Conservation (phyloP, 1,284 basidiomycete species). For the Termitomyces sp. region DNA sequence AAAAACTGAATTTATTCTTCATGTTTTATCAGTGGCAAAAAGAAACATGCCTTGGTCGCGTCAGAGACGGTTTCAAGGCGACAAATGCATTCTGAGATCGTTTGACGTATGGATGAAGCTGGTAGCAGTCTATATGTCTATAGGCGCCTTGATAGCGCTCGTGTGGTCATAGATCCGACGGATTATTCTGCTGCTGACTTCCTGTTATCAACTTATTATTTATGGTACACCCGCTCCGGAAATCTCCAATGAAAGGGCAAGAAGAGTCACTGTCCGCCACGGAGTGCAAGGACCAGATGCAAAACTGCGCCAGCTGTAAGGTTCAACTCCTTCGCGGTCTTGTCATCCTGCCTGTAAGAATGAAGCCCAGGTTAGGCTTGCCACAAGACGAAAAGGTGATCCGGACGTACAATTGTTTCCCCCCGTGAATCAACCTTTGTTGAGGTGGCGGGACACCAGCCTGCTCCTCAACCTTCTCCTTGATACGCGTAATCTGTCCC, state of each 20-base stretch:
- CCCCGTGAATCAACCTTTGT: slow-evolving; percentile 92
- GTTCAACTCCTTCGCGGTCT: slow-evolving; percentile 80
- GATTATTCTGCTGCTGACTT: slow-evolving; percentile 4
- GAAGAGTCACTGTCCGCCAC: slow-evolving; percentile 58
- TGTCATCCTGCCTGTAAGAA: slow-evolving; percentile 71
- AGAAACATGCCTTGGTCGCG: background rate
- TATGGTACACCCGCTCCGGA: slow-evolving; percentile 8
- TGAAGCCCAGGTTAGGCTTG: background rate
- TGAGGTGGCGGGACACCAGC: slow-evolving; percentile 97
- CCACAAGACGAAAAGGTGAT: slow-evolving; percentile 1
- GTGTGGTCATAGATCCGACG: slow-evolving; percentile 4
- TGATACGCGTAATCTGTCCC: slow-evolving; percentile 85
- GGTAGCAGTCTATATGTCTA: background rate
- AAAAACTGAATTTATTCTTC: background rate
- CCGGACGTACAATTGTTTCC: slow-evolving; percentile 84
- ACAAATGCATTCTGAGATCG: background rate
- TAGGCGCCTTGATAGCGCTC: background rate
- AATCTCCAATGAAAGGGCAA: background rate
- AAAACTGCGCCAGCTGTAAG: slow-evolving; percentile 81
- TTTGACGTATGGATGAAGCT: background rate
- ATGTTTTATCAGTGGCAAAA: background rate
- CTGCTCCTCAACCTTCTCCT: slow-evolving; percentile 99
- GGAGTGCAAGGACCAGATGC: slow-evolving; percentile 89
- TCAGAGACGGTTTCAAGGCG: background rate
- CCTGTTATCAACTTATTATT: slow-evolving; percentile 3